These are phyloP conservation scores for Mucor plumbeus DNA, from an alignment of 371 early-diverging fungal genomes.

Conservation along the genomic window DNA sequence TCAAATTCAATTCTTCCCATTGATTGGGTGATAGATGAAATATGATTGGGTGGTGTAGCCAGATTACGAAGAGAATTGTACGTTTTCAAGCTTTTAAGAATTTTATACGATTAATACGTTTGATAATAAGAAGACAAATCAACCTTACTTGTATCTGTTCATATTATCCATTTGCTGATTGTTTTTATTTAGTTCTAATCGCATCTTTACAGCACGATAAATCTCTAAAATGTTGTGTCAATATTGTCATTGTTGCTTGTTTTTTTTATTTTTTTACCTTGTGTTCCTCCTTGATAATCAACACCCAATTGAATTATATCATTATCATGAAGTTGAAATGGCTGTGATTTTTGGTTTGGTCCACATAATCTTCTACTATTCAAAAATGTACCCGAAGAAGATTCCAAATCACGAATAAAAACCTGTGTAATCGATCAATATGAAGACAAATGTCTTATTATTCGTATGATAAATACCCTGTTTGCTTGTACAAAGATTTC, in stretches of 20 bases:
- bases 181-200: slow-evolving; percentile 73
- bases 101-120: not conserved
- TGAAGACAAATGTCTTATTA: not conserved
- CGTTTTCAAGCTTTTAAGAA: slow-evolving; percentile 16
- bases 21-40: not conserved
- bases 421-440: slow-evolving; percentile 53
- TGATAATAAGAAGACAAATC: not conserved
- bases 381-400: slow-evolving; percentile 95
- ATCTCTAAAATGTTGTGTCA: slow-evolving; percentile 41
- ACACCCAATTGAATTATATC: slow-evolving; percentile 94
- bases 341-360: slow-evolving; percentile 79
- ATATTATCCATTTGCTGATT: slow-evolving; percentile 63
- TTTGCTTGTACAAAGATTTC: slow-evolving; percentile 75
- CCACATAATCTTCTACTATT: slow-evolving; percentile 88
- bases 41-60: slow-evolving; percentile 15
- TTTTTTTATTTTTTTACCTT: slow-evolving; percentile 55
- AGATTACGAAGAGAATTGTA: slow-evolving; percentile 24
- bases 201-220: slow-evolving; percentile 78
- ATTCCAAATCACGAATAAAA: slow-evolving; percentile 88
- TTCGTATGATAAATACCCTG: slow-evolving; percentile 5
- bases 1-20: slow-evolving; percentile 5
- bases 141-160: slow-evolving; percentile 36
- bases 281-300: slow-evolving; percentile 91
- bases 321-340: slow-evolving; percentile 82
- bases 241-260: not conserved